Conservation (phyloP, 1,139 yeast genomes). For the Wickerhamomyces sp. region DNA sequence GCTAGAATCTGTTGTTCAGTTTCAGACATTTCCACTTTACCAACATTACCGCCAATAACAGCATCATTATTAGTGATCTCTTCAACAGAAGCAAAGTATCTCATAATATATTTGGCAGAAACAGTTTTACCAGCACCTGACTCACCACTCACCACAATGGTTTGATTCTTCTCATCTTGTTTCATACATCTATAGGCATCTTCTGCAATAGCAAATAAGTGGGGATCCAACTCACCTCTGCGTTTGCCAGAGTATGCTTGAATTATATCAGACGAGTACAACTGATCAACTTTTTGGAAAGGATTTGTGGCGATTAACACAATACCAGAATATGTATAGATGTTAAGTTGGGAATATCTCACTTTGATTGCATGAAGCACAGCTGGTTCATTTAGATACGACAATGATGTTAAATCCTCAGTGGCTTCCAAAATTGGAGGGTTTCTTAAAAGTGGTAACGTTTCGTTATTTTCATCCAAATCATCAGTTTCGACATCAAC, state of each 20-base stretch:
- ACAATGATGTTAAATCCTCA: conserved; percentile 87
- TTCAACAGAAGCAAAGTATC: conserved; percentile 95
- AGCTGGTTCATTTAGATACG: conserved; percentile 94
- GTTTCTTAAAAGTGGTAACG: conserved; percentile 79
- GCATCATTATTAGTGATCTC: conserved; percentile 40
- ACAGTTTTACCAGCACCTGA: conserved; percentile 99
- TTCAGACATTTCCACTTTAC: conserved; percentile 70
- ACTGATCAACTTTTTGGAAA: conserved; percentile 84
- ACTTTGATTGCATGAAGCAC: conserved; percentile 91
- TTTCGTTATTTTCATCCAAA: conserved; percentile 37
- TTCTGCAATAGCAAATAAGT: conserved; percentile 95
- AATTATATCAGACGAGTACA: conserved; percentile 87
- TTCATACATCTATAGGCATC: conserved; percentile 98
- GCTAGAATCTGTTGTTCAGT: conserved; percentile 95
- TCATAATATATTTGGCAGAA: conserved; percentile 94
- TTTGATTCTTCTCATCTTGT: conserved; percentile 78
- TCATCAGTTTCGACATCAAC: conserved; percentile 49
- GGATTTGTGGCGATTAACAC: conserved; percentile 97
- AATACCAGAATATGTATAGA: conserved; percentile 95
- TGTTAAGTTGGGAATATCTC: conserved; percentile 83
- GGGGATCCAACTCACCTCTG: conserved; percentile 94
- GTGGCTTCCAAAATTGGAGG: conserved; percentile 93
- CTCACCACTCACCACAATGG: conserved; percentile 96
- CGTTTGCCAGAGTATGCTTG: conserved; percentile 91
- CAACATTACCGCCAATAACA: conserved; percentile 26